A percentile compares a stretch with the other conserved stretches of the same genome.
These are phyloP conservation scores for Pelargonium nanum DNA, from an alignment of 345 rosid species.

Conservation along the genomic window DNA sequence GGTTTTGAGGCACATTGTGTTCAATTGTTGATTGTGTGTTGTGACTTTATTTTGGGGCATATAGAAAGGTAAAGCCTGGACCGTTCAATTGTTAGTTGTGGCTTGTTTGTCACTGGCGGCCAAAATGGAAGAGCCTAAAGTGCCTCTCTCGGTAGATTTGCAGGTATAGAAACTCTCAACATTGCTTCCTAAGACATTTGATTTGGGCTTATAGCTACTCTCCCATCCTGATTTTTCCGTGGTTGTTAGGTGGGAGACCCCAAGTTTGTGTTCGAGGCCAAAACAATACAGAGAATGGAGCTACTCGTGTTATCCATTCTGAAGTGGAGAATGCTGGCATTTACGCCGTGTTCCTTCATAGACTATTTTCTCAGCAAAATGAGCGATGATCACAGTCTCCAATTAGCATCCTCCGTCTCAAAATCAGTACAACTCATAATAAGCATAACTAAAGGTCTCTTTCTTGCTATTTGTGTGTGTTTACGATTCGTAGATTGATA, in stretches of 20 bases:
- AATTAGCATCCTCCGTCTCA: background rate
- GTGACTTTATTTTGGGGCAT: background rate
- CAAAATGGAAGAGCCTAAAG: slow-evolving; percentile 66
- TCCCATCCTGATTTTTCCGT: background rate
- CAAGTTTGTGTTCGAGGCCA: slow-evolving; percentile 53
- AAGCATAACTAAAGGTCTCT: slow-evolving; percentile 5
- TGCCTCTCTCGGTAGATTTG: slow-evolving; percentile 51
- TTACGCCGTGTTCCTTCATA: slow-evolving; percentile 63
- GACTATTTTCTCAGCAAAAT: slow-evolving; percentile 48
- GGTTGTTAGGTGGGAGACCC: slow-evolving; percentile 36
- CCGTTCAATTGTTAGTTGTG: slow-evolving; percentile 57
- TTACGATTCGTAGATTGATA: slow-evolving; percentile 1
- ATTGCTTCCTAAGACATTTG: background rate
- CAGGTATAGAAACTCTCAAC: slow-evolving; percentile 28
- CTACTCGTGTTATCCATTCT: slow-evolving; percentile 55
- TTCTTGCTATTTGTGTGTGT: background rate
- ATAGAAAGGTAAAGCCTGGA: slow-evolving; percentile 64
- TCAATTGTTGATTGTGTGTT: slow-evolving; percentile 2
- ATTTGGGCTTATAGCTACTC: background rate
- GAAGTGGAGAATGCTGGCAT: slow-evolving; percentile 67
- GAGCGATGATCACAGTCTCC: slow-evolving; percentile 26
- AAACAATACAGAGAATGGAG: slow-evolving; percentile 67
- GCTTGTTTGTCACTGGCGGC: slow-evolving; percentile 72
- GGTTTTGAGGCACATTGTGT: background rate
- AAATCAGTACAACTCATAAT: slow-evolving; percentile 17